Evolutionary conservation across 2,329 filamentous ascomycete species (phyloP).

Genomic region (Calonectria ilicicola): DNA sequence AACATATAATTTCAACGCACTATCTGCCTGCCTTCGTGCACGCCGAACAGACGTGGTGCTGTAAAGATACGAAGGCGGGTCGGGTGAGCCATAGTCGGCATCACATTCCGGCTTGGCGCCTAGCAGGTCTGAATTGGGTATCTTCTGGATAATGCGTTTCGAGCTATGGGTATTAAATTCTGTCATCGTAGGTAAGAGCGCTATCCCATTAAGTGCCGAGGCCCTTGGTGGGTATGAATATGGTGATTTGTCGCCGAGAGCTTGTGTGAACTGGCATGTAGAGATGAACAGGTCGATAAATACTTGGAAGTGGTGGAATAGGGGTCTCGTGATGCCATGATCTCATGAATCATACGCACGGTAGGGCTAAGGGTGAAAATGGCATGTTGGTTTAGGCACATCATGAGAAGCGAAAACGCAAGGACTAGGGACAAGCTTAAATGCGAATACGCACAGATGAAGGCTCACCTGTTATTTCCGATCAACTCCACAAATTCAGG

Average conservation of each 20-base stretch:
- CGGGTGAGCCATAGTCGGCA: background rate
- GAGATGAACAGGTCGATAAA: background rate
- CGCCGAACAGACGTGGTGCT: conserved; percentile 1
- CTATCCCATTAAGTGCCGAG: background rate
- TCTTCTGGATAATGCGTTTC: conserved; percentile 4
- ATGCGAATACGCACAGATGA: background rate
- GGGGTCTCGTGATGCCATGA: conserved; percentile 3
- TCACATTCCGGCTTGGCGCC: conserved; percentile 5
- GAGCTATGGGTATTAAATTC: conserved; percentile 4
- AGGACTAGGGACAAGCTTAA: background rate
- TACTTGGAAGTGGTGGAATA: background rate
- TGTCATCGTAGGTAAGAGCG: conserved; percentile 10
- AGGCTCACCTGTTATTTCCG: background rate
- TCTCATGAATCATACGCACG: background rate
- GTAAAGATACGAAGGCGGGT: conserved; percentile 7
- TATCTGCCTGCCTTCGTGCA: conserved; percentile 1
- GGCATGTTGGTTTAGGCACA: background rate
- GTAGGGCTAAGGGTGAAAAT: background rate
- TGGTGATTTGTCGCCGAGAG: background rate
- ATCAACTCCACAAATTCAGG: background rate
- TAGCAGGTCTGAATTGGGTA: background rate
- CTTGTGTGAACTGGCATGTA: background rate
- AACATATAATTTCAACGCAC: conserved; percentile 1
- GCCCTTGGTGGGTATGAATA: background rate
- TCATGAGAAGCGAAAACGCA: background rate